Evolutionary conservation across 163 green algal genomes (phyloP).

Genomic region (Chlamydomonas reinhardtii): DNA sequence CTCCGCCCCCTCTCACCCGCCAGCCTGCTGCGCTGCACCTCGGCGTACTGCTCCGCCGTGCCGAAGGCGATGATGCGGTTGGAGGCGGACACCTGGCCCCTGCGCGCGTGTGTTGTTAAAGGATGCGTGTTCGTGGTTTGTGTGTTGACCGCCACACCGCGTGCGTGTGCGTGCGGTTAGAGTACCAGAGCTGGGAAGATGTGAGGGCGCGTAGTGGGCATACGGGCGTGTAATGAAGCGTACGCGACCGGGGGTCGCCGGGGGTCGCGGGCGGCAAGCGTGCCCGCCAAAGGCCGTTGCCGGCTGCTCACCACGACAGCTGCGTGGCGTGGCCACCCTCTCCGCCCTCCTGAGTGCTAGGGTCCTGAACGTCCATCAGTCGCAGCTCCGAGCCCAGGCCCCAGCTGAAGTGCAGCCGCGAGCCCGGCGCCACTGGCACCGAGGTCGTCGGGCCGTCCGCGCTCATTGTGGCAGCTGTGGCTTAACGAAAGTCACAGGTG

Average conservation of each 20-base stretch:
- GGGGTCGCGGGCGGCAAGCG: too few species aligned
- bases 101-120: not conserved
- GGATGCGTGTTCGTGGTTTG: too few species aligned
- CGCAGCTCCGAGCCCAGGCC: slow-evolving; percentile 52
- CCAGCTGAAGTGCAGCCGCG: slow-evolving; percentile 60
- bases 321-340: slow-evolving; percentile 8
- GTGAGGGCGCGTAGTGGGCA: too few species aligned
- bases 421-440: slow-evolving; percentile 38
- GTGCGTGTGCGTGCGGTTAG: too few species aligned
- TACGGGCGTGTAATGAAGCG: too few species aligned
- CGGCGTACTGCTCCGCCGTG: slow-evolving; percentile 18
- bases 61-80: slow-evolving; percentile 24
- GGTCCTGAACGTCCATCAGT: slow-evolving; percentile 41
- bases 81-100: slow-evolving; percentile 7
- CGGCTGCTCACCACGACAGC: slow-evolving; percentile 35
- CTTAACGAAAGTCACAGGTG: not conserved
- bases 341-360: slow-evolving; percentile 7
- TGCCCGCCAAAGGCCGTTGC: too few species aligned
- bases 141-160: too few species aligned
- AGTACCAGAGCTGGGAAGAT: too few species aligned
- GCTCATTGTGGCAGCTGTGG: not conserved
- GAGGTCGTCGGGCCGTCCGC: slow-evolving; percentile 2
- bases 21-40: slow-evolving; percentile 24
- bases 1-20: not conserved
- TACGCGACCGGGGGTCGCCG: too few species aligned